Percentiles rank a stretch among this genome's conserved stretches.
phyloP scores from a whole-genome alignment of 768 basidiomycete species.

The Leccinum truebloodii region DNA sequence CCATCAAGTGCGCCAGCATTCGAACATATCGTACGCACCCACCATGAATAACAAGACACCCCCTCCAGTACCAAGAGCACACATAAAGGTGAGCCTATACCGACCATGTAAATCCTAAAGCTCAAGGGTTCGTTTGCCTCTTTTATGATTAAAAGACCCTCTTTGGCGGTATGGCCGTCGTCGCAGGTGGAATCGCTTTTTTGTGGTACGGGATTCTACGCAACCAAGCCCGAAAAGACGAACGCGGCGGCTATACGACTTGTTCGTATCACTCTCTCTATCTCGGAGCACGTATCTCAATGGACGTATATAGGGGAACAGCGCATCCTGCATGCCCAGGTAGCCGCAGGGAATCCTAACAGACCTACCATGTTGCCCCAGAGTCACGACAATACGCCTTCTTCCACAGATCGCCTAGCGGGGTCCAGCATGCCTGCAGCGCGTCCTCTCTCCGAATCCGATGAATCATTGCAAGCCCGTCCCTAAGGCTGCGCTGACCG shows the following conservation, averaged over 20 bases:
- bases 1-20: background rate
- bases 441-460: background rate
- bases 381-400: background rate
- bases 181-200: constrained; percentile 20
- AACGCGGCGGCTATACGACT: constrained; percentile 14
- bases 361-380: constrained; percentile 16
- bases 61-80: constrained; percentile 15
- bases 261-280: constrained; percentile 14
- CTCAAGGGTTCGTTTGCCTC: background rate
- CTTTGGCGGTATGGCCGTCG: constrained; percentile 24
- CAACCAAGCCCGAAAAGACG: constrained; percentile 23
- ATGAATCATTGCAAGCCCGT: background rate
- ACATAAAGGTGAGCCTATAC: constrained; percentile 7
- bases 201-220: constrained; percentile 25
- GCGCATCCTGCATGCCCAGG: constrained; percentile 28
- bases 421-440: background rate
- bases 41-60: constrained; percentile 11
- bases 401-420: background rate
- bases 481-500: background rate
- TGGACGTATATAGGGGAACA: constrained; percentile 22
- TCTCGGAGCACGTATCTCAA: background rate
- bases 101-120: background rate
- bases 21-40: background rate
- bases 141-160: constrained; percentile 18
- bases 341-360: constrained; percentile 13